Evolutionary conservation across 2,329 filamentous ascomycete genomes (phyloP).

Genomic region (Phaeosphaeriaceae sp.): DNA sequence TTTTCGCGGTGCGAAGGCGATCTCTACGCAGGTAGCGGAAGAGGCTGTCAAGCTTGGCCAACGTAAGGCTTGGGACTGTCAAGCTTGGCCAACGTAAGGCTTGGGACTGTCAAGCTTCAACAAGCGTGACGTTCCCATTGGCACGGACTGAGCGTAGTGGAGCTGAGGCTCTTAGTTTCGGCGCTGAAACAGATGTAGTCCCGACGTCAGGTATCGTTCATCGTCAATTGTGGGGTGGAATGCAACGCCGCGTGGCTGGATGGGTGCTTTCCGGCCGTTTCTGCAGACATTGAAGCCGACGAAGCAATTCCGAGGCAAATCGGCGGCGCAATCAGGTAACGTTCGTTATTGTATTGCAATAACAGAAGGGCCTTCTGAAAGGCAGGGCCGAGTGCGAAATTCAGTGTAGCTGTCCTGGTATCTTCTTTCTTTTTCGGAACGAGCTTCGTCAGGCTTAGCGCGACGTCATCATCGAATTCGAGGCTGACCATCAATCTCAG

Average conservation of each 20-base stretch:
- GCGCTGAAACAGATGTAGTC: background rate
- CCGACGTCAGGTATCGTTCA: constrained; percentile 3
- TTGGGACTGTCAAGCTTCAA: constrained; percentile 5
- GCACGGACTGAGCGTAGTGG: background rate
- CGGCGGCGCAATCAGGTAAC: background rate
- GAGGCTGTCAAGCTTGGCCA: background rate
- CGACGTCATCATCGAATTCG: background rate
- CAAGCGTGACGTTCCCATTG: constrained; percentile 7
- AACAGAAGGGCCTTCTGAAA: too few relatives aligned
- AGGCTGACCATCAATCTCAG: too few relatives aligned
- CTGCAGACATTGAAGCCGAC: background rate
- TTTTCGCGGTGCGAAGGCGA: background rate
- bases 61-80: constrained; percentile 2
- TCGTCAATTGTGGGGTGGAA: constrained; percentile 3
- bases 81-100: constrained; percentile 5
- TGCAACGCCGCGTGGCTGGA: too few relatives aligned
- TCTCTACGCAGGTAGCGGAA: background rate
- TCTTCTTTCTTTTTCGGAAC: too few relatives aligned
- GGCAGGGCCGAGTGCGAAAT: too few relatives aligned
- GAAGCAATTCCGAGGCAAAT: background rate
- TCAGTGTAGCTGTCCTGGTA: too few relatives aligned
- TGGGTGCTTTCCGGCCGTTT: background rate
- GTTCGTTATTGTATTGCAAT: background rate
- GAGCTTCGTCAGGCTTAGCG: background rate
- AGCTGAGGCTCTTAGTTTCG: constrained; percentile 3